Conservation (phyloP, 148 eudicot genomes). For the Pouteria glomerata region DNA sequence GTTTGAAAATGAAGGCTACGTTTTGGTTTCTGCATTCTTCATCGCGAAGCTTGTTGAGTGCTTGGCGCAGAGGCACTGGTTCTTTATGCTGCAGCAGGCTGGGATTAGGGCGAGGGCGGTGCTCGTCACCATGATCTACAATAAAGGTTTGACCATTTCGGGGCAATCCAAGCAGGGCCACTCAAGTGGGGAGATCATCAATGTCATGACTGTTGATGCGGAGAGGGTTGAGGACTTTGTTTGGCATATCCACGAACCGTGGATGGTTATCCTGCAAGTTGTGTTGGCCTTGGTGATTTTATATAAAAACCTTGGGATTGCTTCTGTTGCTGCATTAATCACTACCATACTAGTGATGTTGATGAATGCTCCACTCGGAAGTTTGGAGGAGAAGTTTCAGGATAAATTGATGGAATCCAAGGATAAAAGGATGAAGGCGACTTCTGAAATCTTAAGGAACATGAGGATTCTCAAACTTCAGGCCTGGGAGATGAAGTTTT, state of each 20-base stretch:
- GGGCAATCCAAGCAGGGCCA: constrained; percentile 51
- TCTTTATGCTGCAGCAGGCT: constrained; percentile 31
- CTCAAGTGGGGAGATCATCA: constrained; percentile 55
- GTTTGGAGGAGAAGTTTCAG: constrained; percentile 33
- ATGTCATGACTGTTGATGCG: constrained; percentile 57
- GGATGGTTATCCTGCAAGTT: constrained; percentile 47
- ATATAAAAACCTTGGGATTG: constrained; percentile 47
- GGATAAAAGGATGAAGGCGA: constrained; percentile 49
- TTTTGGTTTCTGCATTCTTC: constrained; percentile 35
- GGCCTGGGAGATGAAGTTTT: constrained; percentile 55
- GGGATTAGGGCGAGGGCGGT: constrained; percentile 46
- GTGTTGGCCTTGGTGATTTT: constrained; percentile 37
- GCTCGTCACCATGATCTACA: constrained; percentile 44
- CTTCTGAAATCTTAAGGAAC: constrained; percentile 47
- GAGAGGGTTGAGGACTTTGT: constrained; percentile 36
- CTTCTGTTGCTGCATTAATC: constrained; percentile 40
- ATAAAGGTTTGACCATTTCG: constrained; percentile 44
- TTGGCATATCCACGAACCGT: constrained; percentile 57
- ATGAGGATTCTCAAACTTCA: constrained; percentile 58
- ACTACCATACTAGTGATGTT: constrained; percentile 37
- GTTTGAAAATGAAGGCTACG: constrained; percentile 33
- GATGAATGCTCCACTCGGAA: constrained; percentile 38
- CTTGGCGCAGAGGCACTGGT: constrained; percentile 45
- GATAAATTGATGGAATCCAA: constrained; percentile 39
- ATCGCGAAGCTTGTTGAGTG: constrained; percentile 49